phyloP scores from a whole-genome alignment of 202 grass and related monocot species.

The Digitaria exilis region DNA sequence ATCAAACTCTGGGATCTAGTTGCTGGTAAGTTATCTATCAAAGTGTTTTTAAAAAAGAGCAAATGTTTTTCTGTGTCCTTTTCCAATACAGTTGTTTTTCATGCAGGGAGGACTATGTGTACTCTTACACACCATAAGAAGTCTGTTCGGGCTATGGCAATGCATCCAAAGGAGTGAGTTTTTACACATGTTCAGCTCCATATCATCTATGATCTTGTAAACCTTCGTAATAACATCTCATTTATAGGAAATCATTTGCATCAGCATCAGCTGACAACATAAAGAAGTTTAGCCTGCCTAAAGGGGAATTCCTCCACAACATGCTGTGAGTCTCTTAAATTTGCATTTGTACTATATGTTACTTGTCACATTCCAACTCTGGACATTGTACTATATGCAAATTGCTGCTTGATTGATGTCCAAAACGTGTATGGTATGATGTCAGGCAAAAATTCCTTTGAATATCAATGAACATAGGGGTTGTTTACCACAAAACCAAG shows the following conservation, averaged over 20 bases:
- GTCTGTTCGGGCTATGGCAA: conserved; percentile 89
- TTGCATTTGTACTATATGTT: background rate
- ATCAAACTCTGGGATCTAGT: conserved; percentile 99
- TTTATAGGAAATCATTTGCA: conserved; percentile 82
- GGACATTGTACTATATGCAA: background rate
- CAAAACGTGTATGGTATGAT: background rate
- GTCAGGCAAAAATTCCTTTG: background rate
- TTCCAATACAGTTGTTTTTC: conserved; percentile 40
- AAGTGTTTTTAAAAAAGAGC: background rate
- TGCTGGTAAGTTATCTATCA: conserved; percentile 63
- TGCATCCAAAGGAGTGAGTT: conserved; percentile 94
- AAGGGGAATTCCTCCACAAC: conserved; percentile 96
- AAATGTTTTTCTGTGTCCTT: conserved; percentile 4
- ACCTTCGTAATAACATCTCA: conserved; percentile 25
- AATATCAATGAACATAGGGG: background rate
- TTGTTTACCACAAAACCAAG: background rate
- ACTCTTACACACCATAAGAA: conserved; percentile 99
- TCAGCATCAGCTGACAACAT: conserved; percentile 98
- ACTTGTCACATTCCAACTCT: background rate
- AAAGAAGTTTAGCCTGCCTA: conserved; percentile 95
- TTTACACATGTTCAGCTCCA: background rate
- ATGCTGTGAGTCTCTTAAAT: conserved; percentile 76
- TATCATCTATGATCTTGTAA: conserved; percentile 16
- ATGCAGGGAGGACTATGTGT: conserved; percentile 88
- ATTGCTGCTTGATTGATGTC: background rate